Evolutionary conservation across 441 rosid genomes (phyloP).

Genomic region (Theobroma grandiflorum): DNA sequence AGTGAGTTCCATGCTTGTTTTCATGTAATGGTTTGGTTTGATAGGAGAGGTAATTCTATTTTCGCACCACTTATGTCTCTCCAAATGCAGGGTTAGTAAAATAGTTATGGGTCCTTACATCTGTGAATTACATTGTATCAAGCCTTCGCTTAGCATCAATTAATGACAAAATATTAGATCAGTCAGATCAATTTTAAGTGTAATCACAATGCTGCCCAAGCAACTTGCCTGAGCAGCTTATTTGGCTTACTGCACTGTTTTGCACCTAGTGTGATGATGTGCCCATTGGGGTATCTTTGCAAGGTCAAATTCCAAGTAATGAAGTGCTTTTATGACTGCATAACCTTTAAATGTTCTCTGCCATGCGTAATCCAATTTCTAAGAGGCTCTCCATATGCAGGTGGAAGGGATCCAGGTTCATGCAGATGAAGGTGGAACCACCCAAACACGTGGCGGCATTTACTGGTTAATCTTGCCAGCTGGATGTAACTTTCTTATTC

Average conservation of each 20-base stretch:
- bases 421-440: conserved; percentile 55
- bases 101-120: not conserved
- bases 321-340: conserved; percentile 5
- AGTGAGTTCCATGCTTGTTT: not conserved
- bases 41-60: not conserved
- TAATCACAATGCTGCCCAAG: not conserved
- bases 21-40: conserved; percentile 9
- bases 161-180: not conserved
- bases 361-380: not conserved
- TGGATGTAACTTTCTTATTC: conserved; percentile 38
- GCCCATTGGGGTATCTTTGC: conserved; percentile 8
- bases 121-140: not conserved
- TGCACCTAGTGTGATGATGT: not conserved
- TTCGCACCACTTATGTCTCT: not conserved
- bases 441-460: conserved; percentile 53
- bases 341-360: not conserved
- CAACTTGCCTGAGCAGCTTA: not conserved
- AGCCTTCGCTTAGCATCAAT: not conserved
- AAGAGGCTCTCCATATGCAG: conserved; percentile 27
- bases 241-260: not conserved
- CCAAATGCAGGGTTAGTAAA: not conserved
- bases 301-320: not conserved
- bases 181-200: not conserved
- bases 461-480: conserved; percentile 49
- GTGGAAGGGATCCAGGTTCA: conserved; percentile 58